A percentile compares a stretch with the other conserved stretches of the same genome.
Evolutionary conservation across 306 rosid species (phyloP).

Genomic region (Dalbergia cultrata): DNA sequence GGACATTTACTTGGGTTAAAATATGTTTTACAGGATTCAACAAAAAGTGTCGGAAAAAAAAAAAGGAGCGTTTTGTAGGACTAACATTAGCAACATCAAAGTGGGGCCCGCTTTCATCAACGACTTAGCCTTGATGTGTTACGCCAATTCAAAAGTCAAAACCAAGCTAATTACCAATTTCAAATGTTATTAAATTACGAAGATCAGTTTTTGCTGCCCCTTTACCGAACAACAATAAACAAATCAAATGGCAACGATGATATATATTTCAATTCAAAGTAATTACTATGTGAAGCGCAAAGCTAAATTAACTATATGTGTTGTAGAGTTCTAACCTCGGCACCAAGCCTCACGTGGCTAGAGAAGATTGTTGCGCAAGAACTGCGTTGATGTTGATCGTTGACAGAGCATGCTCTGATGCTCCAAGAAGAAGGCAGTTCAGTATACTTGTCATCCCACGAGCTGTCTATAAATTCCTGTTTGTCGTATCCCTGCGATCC

Average conservation of each 20-base stretch:
- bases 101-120: neutral
- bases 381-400: conserved; percentile 44
- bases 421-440: conserved; percentile 48
- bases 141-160: neutral
- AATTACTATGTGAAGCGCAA: too few relatives aligned
- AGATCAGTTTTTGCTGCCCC: too few relatives aligned
- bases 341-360: conserved; percentile 33
- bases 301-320: too few relatives aligned
- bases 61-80: too few relatives aligned
- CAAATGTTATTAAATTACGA: too few relatives aligned
- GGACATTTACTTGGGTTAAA: too few relatives aligned
- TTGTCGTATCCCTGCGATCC: conserved; percentile 34
- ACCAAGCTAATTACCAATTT: neutral
- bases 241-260: neutral
- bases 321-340: conserved; percentile 40
- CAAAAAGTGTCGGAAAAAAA: too few relatives aligned
- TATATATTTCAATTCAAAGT: too few relatives aligned
- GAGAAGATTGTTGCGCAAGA: conserved; percentile 33
- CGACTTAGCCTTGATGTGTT: neutral
- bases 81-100: too few relatives aligned
- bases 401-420: conserved; percentile 23
- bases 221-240: neutral
- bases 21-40: too few relatives aligned
- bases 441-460: conserved; percentile 24
- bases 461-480: conserved; percentile 32